Evolutionary conservation across 768 basidiomycete species (phyloP), one percentile per base, ranked within the genome.

Genomic region (Hirschioporus abietinus): DNA sequence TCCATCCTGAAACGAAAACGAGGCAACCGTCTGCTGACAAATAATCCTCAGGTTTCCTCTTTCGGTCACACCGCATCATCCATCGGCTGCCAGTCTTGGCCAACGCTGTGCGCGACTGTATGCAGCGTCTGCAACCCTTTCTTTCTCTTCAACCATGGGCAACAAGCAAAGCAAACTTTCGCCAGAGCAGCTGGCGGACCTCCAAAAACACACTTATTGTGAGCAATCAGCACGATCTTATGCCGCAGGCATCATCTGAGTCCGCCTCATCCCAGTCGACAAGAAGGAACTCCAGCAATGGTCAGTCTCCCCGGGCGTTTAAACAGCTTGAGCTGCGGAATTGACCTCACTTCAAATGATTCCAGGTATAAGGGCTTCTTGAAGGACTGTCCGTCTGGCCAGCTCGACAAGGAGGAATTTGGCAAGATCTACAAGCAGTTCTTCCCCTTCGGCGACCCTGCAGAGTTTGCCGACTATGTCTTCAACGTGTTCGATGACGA

Each of bases 121-220:
- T 52, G 42, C n/a, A n/a, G n/a, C 42, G 42, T 52, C 42, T 52
- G 15, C 30, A 30, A 65, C 60, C 63, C 67, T 57, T 67, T 68
- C 72, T 69, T 61, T 70, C 69, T 73, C 66, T 65, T 69, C 80
- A 76, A 84, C 76, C 76, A 98, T 98, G 97, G 97, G 97, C 78
- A 98, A 98, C 82, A 91, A 93, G 35, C 95, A 98, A 78, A 92
- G 90, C 72, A 99, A 99, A 79, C 86, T 99, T 60, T 90, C 93
- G 17, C 88, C 91, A 58, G 96, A 99, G 68, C 94, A 99, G 78
- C 88, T 99, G 68, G 83, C 89, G 20, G 94, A 96, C 74, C 88
- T 99, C 63, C 96, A 99, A 81, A 96, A 95, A 86, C 92, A 95
- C 78, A 99, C 97, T 0, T 96, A 99, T 76, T 99, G 97, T 96